Evolutionary conservation across 768 basidiomycete genomes (phyloP).

Genomic region (Macrolepiota fuliginosa): DNA sequence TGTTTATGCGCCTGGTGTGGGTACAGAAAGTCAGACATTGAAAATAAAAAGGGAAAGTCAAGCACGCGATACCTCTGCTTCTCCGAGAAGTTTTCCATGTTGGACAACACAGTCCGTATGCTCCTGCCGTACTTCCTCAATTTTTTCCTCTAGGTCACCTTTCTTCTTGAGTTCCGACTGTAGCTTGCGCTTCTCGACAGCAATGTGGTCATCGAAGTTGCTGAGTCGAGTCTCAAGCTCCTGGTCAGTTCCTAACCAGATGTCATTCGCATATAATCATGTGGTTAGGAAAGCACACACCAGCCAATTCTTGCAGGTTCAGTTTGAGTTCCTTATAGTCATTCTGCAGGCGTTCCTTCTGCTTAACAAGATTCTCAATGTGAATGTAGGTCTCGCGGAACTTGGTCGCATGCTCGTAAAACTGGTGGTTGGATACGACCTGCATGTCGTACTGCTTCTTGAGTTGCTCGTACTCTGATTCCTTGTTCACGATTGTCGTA

Average conservation of each 20-base stretch:
- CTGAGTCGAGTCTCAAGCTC: slow-evolving; percentile 58
- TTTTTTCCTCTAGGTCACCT: slow-evolving; percentile 63
- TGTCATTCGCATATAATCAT: not conserved
- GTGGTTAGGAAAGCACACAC: slow-evolving; percentile 31
- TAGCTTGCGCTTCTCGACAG: slow-evolving; percentile 46
- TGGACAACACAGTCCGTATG: slow-evolving; percentile 57
- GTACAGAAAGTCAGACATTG: not conserved
- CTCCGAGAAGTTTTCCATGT: slow-evolving; percentile 69
- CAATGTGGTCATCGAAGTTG: slow-evolving; percentile 60
- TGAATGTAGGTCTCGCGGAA: slow-evolving; percentile 84
- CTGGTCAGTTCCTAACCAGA: slow-evolving; percentile 61
- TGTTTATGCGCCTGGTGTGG: slow-evolving; percentile 63
- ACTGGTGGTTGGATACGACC: slow-evolving; percentile 68
- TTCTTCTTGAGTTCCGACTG: slow-evolving; percentile 46
- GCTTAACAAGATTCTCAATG: slow-evolving; percentile 59
- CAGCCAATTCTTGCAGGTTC: slow-evolving; percentile 65
- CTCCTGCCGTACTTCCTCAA: slow-evolving; percentile 41
- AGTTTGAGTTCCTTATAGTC: slow-evolving; percentile 63
- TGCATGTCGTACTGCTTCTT: slow-evolving; percentile 63
- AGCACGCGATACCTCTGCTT: slow-evolving; percentile 56
- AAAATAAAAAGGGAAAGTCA: not conserved
- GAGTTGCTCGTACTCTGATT: slow-evolving; percentile 70
- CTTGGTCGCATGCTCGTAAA: slow-evolving; percentile 79
- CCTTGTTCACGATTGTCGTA: slow-evolving; percentile 61
- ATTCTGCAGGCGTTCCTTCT: slow-evolving; percentile 55